Evolutionary conservation across 179 eudicot genomes (phyloP).

Genomic region (Carnegiea gigantea): DNA sequence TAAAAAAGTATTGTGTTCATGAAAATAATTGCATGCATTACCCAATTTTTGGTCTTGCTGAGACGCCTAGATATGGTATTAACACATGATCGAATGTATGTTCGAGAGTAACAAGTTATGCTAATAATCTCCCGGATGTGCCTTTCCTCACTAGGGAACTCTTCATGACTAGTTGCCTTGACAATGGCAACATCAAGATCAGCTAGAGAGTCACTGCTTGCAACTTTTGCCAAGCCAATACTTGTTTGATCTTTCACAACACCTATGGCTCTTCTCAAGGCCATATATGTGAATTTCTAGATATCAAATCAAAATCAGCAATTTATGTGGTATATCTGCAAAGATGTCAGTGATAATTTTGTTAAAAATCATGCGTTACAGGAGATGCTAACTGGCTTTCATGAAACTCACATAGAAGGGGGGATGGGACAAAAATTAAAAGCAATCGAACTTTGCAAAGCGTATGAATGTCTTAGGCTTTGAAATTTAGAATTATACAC

Average conservation of each 20-base stretch:
- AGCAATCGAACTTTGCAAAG: neutral
- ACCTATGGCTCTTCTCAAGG: slow-evolving; percentile 72
- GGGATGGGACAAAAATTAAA: neutral
- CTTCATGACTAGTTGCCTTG: slow-evolving; percentile 83
- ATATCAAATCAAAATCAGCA: neutral
- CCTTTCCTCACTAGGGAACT: slow-evolving; percentile 63
- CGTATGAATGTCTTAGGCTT: too few species aligned
- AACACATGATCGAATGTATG: slow-evolving; percentile 50
- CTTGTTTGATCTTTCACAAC: slow-evolving; percentile 89
- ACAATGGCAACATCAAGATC: slow-evolving; percentile 87
- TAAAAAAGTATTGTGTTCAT: too few species aligned
- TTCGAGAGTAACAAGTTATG: slow-evolving; percentile 59
- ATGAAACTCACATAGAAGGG: neutral
- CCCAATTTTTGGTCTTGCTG: slow-evolving; percentile 74
- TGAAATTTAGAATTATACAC: too few species aligned
- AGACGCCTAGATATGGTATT: slow-evolving; percentile 57
- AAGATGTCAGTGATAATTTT: neutral
- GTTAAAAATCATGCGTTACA: neutral
- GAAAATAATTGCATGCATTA: slow-evolving; percentile 3
- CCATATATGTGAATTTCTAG: slow-evolving; percentile 18
- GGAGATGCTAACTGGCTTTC: neutral
- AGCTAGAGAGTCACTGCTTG: slow-evolving; percentile 49
- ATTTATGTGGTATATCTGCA: neutral
- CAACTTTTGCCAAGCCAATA: slow-evolving; percentile 80
- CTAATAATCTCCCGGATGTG: slow-evolving; percentile 60